Conservation (phyloP, 2,329 filamentous ascomycete species). For the Dactylonectria estremocensis region DNA sequence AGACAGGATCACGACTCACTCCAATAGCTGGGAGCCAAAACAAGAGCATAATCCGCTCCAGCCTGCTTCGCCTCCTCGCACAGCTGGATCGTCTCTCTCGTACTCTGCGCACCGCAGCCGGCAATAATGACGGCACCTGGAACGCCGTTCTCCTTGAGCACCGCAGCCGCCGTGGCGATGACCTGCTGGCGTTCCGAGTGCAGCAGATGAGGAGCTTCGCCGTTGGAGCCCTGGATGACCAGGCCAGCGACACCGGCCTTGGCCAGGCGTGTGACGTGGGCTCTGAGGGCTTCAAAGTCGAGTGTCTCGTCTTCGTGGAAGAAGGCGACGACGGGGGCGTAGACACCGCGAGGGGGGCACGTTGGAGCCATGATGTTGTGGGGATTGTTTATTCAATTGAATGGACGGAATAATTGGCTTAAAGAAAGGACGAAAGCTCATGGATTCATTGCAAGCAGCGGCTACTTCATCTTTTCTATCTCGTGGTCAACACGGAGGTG, state of each 20-base stretch:
- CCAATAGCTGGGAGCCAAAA: slow-evolving; percentile 80
- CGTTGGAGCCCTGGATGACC: slow-evolving; percentile 81
- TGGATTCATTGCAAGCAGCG: neutral
- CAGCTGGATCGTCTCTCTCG: slow-evolving; percentile 76
- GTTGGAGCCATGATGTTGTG: slow-evolving; percentile 2
- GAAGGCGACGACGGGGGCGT: slow-evolving; percentile 75
- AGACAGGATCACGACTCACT: slow-evolving; percentile 56
- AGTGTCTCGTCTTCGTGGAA: slow-evolving; percentile 71
- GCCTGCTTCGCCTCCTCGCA: slow-evolving; percentile 74
- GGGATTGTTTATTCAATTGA: neutral
- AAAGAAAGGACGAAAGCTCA: neutral
- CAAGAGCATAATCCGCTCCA: slow-evolving; percentile 77
- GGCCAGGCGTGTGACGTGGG: slow-evolving; percentile 72
- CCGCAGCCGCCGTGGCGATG: slow-evolving; percentile 73
- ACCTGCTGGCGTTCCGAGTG: slow-evolving; percentile 76
- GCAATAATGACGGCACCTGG: slow-evolving; percentile 75
- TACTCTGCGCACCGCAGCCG: slow-evolving; percentile 78
- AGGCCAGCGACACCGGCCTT: slow-evolving; percentile 76
- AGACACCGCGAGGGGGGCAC: slow-evolving; percentile 61
- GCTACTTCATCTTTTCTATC: neutral
- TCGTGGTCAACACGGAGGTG: neutral
- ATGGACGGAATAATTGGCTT: neutral
- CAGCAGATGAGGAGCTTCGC: slow-evolving; percentile 80
- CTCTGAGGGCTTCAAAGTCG: slow-evolving; percentile 66
- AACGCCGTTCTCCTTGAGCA: slow-evolving; percentile 71